Base-by-base conservation (phyloP, 768 basidiomycete species). In the Astraeus odoratus region DNA sequence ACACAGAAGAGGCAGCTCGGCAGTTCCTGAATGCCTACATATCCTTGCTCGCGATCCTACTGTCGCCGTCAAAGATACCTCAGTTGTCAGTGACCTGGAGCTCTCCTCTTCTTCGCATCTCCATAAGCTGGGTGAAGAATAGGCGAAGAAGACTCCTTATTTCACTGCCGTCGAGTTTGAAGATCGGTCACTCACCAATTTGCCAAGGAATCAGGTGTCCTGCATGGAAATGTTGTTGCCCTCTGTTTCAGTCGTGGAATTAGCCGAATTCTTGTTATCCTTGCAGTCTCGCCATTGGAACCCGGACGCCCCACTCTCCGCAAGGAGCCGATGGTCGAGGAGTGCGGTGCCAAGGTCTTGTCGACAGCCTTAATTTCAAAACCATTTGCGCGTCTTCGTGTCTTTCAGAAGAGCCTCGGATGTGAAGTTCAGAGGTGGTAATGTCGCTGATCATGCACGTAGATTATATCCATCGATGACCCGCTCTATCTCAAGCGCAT, bases 1-100 rank as follows among this genome's bases (percentile, higher is more conserved):
- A 56, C 43, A 52, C 61, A 3, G 58, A 61, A 30, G 50, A 51
- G 1, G 52, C 56, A 3, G 61, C 61, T 4, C 60, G 58, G 23
- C 60, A 61, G 24, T 60, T 61, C 52, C 41, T 61, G 43, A 52
- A 61, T 7, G 61, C 58, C 3, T 61, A 61, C 30, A 57, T 62
- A 3, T 56, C 51, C 6, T 56, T 61, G 10, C 49, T 61, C 22
- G 33, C 20, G 35, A 39, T 30, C 39, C 51, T 12, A 20, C 42
- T 37, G 27, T 42, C 15, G 47, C 46, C 39, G 50, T 52, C 24
- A 29, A 41, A 18, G 51, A 52, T 31, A 46, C 50, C 9, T 50
- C 48, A 8, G 51, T 44, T 23, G 49, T 52, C 25, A 52, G 31
- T 18, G 48, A 39, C 24, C 29, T 33, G 18, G 51, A 52, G 8